Conservation (phyloP, 2,329 filamentous ascomycete species). For the Cordyceps tenuipes region DNA sequence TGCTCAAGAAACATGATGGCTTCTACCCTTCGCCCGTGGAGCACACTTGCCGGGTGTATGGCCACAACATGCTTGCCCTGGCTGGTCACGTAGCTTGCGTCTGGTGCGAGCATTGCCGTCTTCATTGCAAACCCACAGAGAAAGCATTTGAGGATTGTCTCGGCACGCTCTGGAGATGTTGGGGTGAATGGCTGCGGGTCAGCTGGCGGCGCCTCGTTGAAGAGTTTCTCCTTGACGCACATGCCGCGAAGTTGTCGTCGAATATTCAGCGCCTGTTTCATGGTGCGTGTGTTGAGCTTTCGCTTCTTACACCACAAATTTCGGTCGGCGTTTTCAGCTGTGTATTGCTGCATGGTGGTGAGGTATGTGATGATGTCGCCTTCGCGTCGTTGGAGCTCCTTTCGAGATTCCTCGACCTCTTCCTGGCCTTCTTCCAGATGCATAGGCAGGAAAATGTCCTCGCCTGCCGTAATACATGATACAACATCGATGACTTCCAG, state of each 20-base stretch:
- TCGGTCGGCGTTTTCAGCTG: constrained; percentile 46
- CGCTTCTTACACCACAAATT: constrained; percentile 50
- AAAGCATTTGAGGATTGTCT: constrained; percentile 51
- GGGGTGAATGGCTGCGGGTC: constrained; percentile 51
- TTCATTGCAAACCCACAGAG: constrained; percentile 52
- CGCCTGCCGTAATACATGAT: constrained; percentile 52
- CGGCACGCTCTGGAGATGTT: constrained; percentile 44
- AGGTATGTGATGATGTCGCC: constrained; percentile 59
- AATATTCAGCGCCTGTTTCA: constrained; percentile 55
- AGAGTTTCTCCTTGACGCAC: constrained; percentile 43
- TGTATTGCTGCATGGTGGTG: constrained; percentile 54
- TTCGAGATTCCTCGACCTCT: constrained; percentile 43
- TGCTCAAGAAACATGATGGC: constrained; percentile 63
- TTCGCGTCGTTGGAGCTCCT: constrained; percentile 51
- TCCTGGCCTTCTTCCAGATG: constrained; percentile 50
- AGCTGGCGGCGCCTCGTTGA: constrained; percentile 35
- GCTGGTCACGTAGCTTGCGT: constrained; percentile 52
- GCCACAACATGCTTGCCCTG: constrained; percentile 52
- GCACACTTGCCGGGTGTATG: constrained; percentile 54
- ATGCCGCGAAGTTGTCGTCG: constrained; percentile 52
- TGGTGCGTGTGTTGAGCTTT: constrained; percentile 50
- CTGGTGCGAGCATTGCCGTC: constrained; percentile 52
- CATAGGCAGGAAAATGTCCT: constrained; percentile 54
- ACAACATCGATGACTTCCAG: constrained; percentile 80
- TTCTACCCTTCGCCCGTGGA: constrained; percentile 55